Evolutionary conservation across 352 stramenopile genomes (phyloP), one percentile per base, ranked within the genome.

Genomic region (Globisporangium nodosum): DNA sequence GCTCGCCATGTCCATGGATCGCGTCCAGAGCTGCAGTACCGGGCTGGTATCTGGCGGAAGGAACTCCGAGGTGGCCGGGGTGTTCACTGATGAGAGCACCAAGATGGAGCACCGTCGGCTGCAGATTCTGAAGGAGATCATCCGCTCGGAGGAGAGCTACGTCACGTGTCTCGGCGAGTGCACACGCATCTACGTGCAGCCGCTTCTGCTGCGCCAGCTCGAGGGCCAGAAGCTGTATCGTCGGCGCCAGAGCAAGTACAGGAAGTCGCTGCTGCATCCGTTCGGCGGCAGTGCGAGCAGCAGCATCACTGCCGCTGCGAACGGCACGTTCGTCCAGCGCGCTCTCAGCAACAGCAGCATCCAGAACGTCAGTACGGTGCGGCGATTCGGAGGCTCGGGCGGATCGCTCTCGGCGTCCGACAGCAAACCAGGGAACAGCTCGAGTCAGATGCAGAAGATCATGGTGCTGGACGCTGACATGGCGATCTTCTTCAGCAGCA

Each of bases 401-500:
- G 31, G 52, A 3, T 56, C 50, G 18, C 20, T 63, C 9, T 69
- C 60, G 6, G 50, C 63, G 3, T 58, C 58, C 6, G 63, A 69
- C 24, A 65, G 58, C 37, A 56, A 57, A 11, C 47, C 63, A n/a
- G 33, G 48, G n/a, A 69, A 37, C 48, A 54, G 46, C 27, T 39
- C 52, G 1, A 24, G 57, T 18, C 54, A 69, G 37, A 11, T 33
- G 12, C 63, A 70, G 40, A 88, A 87, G 63, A 69, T 78, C 18
- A 54, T 91, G n/a, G 64, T 92, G 13, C 76, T 95, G 65, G 81
- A 95, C 49, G 85, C 85, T 7, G 81, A 90, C 51, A 79, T 95
- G 66, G 84, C 84, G 9, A 90, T 95, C 52, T 95, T 95, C 54
- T 95, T 95, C 57, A 92, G 71, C 68, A 93, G 83, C 50, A 85